phyloP scores from a whole-genome alignment of 768 basidiomycete species.

The Jaapia argillacea region DNA sequence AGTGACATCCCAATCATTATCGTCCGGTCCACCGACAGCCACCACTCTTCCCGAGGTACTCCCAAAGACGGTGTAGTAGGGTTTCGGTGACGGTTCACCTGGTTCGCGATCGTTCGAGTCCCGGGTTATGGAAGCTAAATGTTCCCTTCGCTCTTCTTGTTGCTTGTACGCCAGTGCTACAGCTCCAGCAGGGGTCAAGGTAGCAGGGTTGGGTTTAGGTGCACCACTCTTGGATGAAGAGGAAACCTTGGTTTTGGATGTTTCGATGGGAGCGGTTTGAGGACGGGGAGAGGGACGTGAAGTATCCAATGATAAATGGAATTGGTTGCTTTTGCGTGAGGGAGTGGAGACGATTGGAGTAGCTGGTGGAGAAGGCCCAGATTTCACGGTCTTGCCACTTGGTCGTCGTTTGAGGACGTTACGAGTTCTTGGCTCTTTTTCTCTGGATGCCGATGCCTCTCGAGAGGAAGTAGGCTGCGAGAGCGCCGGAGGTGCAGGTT shows the following conservation, averaged over 20 bases:
- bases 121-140: constrained; percentile 18
- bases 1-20: constrained; percentile 18
- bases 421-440: too few relatives aligned
- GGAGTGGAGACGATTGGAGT: too few relatives aligned
- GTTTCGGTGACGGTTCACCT: constrained; percentile 19
- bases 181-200: constrained; percentile 16
- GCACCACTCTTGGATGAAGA: neutral
- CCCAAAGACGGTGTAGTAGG: constrained; percentile 53
- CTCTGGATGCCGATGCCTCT: too few relatives aligned
- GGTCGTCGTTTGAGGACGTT: too few relatives aligned
- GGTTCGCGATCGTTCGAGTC: constrained; percentile 8
- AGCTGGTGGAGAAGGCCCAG: too few relatives aligned
- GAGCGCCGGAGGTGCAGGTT: too few relatives aligned
- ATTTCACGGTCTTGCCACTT: too few relatives aligned
- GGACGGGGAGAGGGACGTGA: neutral
- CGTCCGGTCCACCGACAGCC: constrained; percentile 33
- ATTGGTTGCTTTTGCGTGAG: too few relatives aligned
- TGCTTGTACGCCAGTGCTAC: constrained; percentile 40
- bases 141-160: constrained; percentile 23
- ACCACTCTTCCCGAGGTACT: constrained; percentile 32
- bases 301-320: neutral
- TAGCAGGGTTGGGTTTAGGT: neutral
- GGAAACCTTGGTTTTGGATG: neutral
- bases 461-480: too few relatives aligned
- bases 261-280: neutral